phyloP scores from a whole-genome alignment of 106 monocot species.

The Acorus calamus region DNA sequence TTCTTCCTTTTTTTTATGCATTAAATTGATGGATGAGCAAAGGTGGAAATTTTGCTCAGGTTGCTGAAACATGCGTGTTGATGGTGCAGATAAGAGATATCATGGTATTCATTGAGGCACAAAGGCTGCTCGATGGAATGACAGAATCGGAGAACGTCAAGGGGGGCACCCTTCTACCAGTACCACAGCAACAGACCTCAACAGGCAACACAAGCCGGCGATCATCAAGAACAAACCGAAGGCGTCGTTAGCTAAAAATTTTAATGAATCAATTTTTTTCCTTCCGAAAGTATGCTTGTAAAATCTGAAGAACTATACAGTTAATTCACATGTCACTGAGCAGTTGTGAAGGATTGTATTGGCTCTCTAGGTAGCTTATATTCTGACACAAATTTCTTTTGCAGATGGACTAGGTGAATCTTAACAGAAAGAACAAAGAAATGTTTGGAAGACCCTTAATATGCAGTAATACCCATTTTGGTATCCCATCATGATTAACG shows the following conservation, averaged over 20 bases:
- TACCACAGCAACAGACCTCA: slow-evolving; percentile 30
- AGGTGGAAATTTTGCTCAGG: background rate
- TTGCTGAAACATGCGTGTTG: background rate
- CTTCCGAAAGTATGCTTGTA: no score
- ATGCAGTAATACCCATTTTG: no score
- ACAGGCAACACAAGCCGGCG: slow-evolving; percentile 26
- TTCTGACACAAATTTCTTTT: no score
- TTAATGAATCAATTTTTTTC: no score
- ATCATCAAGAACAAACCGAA: slow-evolving; percentile 44
- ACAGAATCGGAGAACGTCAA: slow-evolving; percentile 39
- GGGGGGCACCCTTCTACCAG: slow-evolving; percentile 51
- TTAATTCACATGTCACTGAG: no score
- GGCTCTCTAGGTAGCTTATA: no score
- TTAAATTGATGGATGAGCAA: background rate
- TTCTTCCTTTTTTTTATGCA: slow-evolving; percentile 3
- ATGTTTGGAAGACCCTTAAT: no score
- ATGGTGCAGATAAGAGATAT: slow-evolving; percentile 71
- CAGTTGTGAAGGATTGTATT: no score
- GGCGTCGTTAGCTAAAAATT: slow-evolving; percentile 18
- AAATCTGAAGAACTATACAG: no score
- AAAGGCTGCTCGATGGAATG: slow-evolving; percentile 40
- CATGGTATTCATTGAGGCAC: slow-evolving; percentile 56
- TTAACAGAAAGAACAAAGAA: no score
- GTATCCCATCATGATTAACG: no score
- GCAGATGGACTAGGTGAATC: no score